These are phyloP conservation scores for Symbiodinium natans DNA, from an alignment of 73 alveolate genomes.

Conservation along the genomic window DNA sequence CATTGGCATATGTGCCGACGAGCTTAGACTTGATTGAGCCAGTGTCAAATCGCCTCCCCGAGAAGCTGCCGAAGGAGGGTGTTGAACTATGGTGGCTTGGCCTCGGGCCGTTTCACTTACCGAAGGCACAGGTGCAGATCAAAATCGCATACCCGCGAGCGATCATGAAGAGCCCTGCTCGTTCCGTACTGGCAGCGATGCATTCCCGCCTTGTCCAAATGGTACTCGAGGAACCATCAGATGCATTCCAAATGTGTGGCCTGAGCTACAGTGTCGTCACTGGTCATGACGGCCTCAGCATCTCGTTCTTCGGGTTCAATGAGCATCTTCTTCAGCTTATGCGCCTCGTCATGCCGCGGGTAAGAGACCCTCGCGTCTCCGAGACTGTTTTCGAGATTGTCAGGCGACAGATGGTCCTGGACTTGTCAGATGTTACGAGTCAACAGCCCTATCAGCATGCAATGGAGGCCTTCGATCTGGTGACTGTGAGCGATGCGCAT, in stretches of 20 bases:
- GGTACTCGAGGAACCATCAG: conserved; percentile 88
- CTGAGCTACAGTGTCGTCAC: conserved; percentile 41
- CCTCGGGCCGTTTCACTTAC: conserved; percentile 50
- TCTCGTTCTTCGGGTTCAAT: conserved; percentile 48
- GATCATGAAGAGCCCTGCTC: conserved; percentile 31
- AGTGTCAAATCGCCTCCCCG: not conserved
- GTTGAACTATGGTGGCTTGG: conserved; percentile 87
- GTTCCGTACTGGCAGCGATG: conserved; percentile 50
- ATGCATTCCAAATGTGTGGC: conserved; percentile 90
- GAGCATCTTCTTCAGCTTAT: conserved; percentile 46
- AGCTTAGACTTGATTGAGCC: conserved; percentile 20
- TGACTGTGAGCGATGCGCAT: conserved; percentile 17
- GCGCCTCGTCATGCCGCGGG: conserved; percentile 65
- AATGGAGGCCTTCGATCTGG: conserved; percentile 64
- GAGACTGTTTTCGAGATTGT: conserved; percentile 35
- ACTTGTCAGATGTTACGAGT: conserved; percentile 52
- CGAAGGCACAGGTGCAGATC: conserved; percentile 71
- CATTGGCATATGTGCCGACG: conserved; percentile 18
- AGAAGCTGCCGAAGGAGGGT: not conserved
- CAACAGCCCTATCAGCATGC: conserved; percentile 68
- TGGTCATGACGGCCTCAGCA: conserved; percentile 45
- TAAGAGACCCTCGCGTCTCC: conserved; percentile 10
- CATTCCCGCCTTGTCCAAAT: conserved; percentile 52
- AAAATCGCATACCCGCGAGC: conserved; percentile 30
- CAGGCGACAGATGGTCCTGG: conserved; percentile 60